A percentile compares a stretch with the other conserved stretches of the same genome.
phyloP scores from a whole-genome alignment of 768 basidiomycete genomes.

The Nidularia pulvinata region DNA sequence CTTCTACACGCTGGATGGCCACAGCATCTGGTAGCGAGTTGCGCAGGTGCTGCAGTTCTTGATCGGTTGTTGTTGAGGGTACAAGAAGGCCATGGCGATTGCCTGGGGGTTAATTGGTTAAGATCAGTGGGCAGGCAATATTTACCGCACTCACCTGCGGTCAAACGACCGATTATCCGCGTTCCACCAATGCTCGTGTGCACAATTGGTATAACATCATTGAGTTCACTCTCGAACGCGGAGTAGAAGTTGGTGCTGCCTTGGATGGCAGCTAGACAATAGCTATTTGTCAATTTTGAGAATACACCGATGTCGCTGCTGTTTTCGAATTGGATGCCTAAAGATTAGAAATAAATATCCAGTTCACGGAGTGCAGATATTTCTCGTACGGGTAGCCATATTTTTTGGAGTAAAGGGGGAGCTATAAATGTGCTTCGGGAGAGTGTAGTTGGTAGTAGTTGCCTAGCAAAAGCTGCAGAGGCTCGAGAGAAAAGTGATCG shows the following conservation, averaged over 20 bases:
- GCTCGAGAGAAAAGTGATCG: conserved; percentile 2
- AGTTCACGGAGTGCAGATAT: conserved; percentile 1
- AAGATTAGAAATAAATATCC: not conserved
- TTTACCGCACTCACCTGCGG: conserved; percentile 66
- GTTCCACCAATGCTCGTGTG: conserved; percentile 91
- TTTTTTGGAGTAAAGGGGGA: no score
- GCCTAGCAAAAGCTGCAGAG: no score
- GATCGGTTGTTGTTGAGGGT: conserved; percentile 94
- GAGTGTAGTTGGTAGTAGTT: no score
- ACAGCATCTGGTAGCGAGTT: conserved; percentile 95
- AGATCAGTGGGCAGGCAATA: not conserved
- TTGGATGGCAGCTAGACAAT: conserved; percentile 93
- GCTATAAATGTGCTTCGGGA: no score
- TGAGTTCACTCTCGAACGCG: conserved; percentile 92
- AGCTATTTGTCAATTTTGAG: conserved; percentile 96
- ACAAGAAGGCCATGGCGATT: conserved; percentile 98
- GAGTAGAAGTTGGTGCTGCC: conserved; percentile 99
- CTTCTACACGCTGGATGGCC: conserved; percentile 94
- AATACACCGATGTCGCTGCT: conserved; percentile 97
- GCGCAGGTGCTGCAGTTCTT: conserved; percentile 96
- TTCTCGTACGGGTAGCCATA: conserved; percentile 48
- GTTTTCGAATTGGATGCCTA: conserved; percentile 94
- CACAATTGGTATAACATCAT: conserved; percentile 87
- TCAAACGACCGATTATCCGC: conserved; percentile 88
- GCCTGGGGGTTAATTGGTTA: conserved; percentile 38